Percentiles rank a stretch among this genome's conserved stretches.
Evolutionary conservation across 441 rosid genomes (phyloP).

Genomic region (Gossypium laxum): DNA sequence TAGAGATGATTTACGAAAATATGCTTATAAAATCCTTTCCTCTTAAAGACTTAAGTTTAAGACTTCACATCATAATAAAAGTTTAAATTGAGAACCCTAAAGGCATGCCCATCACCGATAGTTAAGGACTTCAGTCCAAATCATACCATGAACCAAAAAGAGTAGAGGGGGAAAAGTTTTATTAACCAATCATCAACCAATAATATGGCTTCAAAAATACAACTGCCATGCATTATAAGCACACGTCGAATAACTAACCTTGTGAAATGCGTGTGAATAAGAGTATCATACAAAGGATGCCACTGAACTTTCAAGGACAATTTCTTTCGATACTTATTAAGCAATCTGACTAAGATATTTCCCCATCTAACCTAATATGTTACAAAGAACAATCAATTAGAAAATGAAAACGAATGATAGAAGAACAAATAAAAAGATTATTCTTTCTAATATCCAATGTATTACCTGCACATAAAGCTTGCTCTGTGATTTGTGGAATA

Average conservation of each 20-base stretch:
- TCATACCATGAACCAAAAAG: not conserved
- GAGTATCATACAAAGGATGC: conserved; percentile 87
- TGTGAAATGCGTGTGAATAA: conserved; percentile 74
- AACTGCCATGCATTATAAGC: not conserved
- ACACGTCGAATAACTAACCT: conserved; percentile 39
- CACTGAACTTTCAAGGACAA: conserved; percentile 66
- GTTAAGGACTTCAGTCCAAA: not conserved
- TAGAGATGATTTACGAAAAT: not conserved
- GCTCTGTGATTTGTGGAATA: conserved; percentile 58
- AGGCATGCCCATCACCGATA: not conserved
- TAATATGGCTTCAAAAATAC: not conserved
- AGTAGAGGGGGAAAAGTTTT: not conserved
- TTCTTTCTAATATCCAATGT: conserved; percentile 1
- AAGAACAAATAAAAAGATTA: conserved; percentile 13
- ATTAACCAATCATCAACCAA: not conserved
- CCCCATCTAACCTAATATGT: conserved; percentile 92
- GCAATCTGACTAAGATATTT: conserved; percentile 59
- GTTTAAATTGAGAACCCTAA: not conserved
- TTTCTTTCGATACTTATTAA: conserved; percentile 71
- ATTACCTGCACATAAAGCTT: conserved; percentile 84
- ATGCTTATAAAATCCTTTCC: not conserved
- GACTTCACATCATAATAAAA: conserved; percentile 8
- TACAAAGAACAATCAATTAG: conserved; percentile 17
- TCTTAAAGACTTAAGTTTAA: not conserved
- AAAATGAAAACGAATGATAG: conserved; percentile 13